Base-by-base conservation (phyloP, 2,329 filamentous ascomycete species). In the Lachnellula hyalina region DNA sequence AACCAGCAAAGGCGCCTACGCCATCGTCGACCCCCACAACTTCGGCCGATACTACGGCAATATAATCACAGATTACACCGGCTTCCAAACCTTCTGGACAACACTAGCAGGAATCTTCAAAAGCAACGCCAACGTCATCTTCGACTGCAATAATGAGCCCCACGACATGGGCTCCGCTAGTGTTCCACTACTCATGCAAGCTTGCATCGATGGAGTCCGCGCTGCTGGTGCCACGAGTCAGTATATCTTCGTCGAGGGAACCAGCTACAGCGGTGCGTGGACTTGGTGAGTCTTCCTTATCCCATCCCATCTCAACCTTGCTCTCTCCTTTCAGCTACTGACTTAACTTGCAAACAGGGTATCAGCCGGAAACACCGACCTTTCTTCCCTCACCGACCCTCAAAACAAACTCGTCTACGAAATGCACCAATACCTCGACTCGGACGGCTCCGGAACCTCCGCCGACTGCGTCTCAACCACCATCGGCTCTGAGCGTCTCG, bases 341-440 rank as follows among this genome's bases (percentile, higher is more conserved):
- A 47, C 71, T 15, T 81, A 57, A 45, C 21, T 21, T 21, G 21
- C 21, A 21, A 66, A 62, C n/a, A 72, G 80, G 80, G 71, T 52
- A 4, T 51, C 60, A 8, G 54, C 57, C 14, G 75, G 75, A 46
- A 78, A 78, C 63, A 70, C 54, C 38, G 71, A 73, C 4, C 69
- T 70, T 47, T 72, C 78, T 56, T 72, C 60, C 19, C 72, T 83
- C 40, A 78, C 74, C 8, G 80, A 83, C 58, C 72, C 79, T 0
- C 56, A 71, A 49, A 70, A 81, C 68, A 80, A 78, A 63, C 73
- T 83, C 53, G 68, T 83, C 65, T 83, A 80, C 68, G 77, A 83
- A 63, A 83, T 83, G 80, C 80, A 83, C 65, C 80, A 83, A 69
- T 83, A 83, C 62, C 79, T 83, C 42, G 80, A 83, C 69, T 70